Evolutionary conservation across 345 rosid species (phyloP).

Genomic region (Eucalyptus coolabah): DNA sequence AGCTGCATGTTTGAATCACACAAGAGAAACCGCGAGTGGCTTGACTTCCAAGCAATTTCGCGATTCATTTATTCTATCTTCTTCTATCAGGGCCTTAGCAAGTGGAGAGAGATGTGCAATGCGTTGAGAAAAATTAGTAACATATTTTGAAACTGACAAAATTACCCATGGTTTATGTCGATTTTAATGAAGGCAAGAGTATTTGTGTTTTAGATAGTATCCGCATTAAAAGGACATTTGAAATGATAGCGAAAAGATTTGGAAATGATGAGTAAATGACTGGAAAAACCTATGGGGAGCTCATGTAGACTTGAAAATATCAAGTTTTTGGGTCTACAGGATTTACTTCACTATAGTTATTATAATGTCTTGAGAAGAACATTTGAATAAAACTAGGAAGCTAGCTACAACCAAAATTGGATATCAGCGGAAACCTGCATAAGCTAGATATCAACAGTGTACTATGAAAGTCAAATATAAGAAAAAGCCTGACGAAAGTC

Average conservation of each 20-base stretch:
- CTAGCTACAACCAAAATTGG: neutral
- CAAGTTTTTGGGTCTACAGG: neutral
- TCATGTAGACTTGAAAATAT: neutral
- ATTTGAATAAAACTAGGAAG: neutral
- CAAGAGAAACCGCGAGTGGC: neutral
- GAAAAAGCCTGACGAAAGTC: neutral
- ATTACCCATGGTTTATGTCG: too few species aligned
- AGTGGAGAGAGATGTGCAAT: constrained; percentile 75
- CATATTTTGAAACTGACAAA: neutral
- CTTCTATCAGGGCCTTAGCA: neutral
- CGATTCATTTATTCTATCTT: neutral
- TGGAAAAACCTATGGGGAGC: neutral
- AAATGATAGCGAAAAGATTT: neutral
- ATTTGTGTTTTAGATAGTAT: neutral
- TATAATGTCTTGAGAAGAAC: neutral
- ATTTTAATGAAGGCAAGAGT: neutral
- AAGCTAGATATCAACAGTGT: too few species aligned
- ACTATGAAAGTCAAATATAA: neutral
- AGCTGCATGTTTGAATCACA: neutral
- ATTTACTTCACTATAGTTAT: too few species aligned
- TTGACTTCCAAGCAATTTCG: neutral
- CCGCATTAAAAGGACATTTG: neutral
- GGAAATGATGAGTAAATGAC: too few species aligned
- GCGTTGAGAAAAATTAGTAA: neutral
- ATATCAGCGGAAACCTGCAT: too few species aligned